phyloP scores from a whole-genome alignment of 2,329 filamentous ascomycete species.

The Aspergillus bombycis region DNA sequence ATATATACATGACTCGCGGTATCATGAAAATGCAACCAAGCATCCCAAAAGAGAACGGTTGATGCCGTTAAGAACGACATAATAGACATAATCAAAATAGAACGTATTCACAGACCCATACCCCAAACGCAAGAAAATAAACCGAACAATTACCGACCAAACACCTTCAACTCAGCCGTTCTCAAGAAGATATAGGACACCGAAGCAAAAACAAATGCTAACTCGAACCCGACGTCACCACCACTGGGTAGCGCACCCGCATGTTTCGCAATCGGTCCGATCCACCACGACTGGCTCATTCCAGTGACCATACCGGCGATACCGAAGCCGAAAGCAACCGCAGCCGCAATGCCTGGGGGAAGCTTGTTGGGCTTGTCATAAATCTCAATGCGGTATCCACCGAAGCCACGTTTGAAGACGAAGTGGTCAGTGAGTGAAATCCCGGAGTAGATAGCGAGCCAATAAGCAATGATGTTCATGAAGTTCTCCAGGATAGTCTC shows the following conservation, averaged over 20 bases:
- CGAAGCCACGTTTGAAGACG: constrained; percentile 65
- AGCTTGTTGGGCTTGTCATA: constrained; percentile 63
- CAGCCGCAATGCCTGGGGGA: constrained; percentile 66
- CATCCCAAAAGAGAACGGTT: not conserved
- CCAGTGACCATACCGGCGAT: constrained; percentile 68
- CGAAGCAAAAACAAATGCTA: constrained; percentile 65
- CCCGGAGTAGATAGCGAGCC: constrained; percentile 73
- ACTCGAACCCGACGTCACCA: constrained; percentile 66
- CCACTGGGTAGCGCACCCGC: constrained; percentile 53
- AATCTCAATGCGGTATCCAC: constrained; percentile 60
- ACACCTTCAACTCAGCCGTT: constrained; percentile 51
- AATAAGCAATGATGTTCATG: constrained; percentile 70
- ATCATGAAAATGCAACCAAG: not conserved
- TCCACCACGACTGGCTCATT: constrained; percentile 72
- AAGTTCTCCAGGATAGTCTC: constrained; percentile 69
- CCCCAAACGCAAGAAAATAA: constrained; percentile 14
- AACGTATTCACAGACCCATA: constrained; percentile 1
- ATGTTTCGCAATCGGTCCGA: constrained; percentile 66
- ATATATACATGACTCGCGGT: not conserved
- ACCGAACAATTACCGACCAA: constrained; percentile 39
- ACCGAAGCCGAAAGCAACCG: constrained; percentile 66
- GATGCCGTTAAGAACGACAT: not conserved
- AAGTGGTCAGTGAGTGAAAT: constrained; percentile 70
- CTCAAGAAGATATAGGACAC: constrained; percentile 57
- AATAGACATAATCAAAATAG: not conserved